Evolutionary conservation across 169 alveolate species (phyloP), one percentile per base, ranked within the genome.

Genomic region (Plasmodium relictum): DNA sequence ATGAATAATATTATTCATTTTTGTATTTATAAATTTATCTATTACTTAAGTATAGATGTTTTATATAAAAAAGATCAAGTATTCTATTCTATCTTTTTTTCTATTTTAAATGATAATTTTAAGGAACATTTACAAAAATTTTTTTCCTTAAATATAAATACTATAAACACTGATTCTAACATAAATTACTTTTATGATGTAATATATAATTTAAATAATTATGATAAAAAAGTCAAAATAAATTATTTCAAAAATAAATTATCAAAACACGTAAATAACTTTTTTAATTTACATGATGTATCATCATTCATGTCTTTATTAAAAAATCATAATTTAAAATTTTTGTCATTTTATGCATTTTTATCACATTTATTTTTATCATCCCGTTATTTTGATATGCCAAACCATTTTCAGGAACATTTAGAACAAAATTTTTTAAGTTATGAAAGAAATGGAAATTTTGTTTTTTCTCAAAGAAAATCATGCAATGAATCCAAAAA

Each of bases 261-360:
- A 6, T 56, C 76, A 5, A 78, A 22, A 78, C 12, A 26, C 48
- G 48, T n/a, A 42, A 14, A 37, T 42, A 78, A 63, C 78, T 41
- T 39, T 65, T 83, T 69, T 62, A 83, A 68, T 41, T 59, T 83
- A 7, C 91, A 83, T 41, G 91, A 83, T 48, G 61, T 83, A 48
- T 52, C 91, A 20, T 14, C 80, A 10, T 83, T 83, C 22, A 39
- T 83, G 74, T 18, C 10, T 83, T 83, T 83, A 18, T 50, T 83
- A 45, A 58, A 24, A 37, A 62, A 12, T 52, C 56, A 62, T 45
- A 83, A 83, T 68, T 52, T 61, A 50, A 71, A 31, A 56, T n/a
- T 63, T 41, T 83, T 42, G 45, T 39, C 73, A 14, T 54, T 83
- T n/a, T 83, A 69, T 45, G 42, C 85, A 14, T 83, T 83, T 65